Evolutionary conservation across 768 basidiomycete genomes (phyloP), one percentile per base, ranked within the genome.

Genomic region (Psilocybe tampanensis): DNA sequence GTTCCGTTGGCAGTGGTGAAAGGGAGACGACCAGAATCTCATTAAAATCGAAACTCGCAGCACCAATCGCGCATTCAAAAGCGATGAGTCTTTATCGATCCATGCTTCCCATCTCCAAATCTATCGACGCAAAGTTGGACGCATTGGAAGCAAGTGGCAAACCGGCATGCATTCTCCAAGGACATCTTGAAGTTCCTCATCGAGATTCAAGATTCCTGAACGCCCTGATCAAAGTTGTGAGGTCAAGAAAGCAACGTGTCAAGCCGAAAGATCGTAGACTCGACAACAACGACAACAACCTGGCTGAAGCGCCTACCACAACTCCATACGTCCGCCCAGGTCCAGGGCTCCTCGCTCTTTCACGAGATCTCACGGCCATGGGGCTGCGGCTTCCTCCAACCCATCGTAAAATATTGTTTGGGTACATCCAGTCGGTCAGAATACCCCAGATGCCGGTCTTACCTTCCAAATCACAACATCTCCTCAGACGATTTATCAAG

Each of bases 181-280:
- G 44, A 2, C 54, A 65, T 23, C 55, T 73, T 33, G 64, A 74
- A 52, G 63, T 76, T 18, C 81, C 81, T 8, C 58, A 58, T 22
- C 80, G 83, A 0, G 89, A 92, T 61, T 81, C 79, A n/a, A 76
- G 81, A 44, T 89, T 89, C 66, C 90, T 86, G 72, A 89, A 88
- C 53, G 84, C 84, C 1, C 74, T 83, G 8, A 70, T 90, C 12
- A 68, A 72, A 9, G 70, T 86, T 44, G 76, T 80, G 6, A n/a
- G 26, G n/a, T 9, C 29, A 29, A 19, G 26, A 15, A n/a, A n/a
- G n/a, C n/a, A n/a, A n/a, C n/a, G n/a, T n/a, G n/a, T n/a, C n/a
- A n/a, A n/a, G n/a, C n/a, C n/a, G n/a, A n/a, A n/a, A n/a, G n/a
- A n/a, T n/a, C n/a, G n/a, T n/a, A n/a, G n/a, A n/a, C n/a, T n/a